Conservation (phyloP, 1,284 basidiomycete species). For the Moesziomyces globuligerus region DNA sequence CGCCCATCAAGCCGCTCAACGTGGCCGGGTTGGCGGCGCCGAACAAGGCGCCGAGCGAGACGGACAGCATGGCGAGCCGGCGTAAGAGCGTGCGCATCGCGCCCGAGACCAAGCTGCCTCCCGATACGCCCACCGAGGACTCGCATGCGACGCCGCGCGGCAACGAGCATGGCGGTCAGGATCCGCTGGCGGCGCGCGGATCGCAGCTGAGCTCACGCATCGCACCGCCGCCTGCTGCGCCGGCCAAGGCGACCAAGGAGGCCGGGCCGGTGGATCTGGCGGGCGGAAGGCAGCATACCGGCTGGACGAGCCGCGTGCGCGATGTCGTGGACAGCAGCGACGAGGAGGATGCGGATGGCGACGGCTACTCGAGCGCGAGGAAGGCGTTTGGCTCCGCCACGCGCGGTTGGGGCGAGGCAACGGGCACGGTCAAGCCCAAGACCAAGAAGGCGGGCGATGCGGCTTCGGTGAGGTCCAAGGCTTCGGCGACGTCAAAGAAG, state of each 20-base stretch:
- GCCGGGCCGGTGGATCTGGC: constrained; percentile 44
- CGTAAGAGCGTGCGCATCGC: constrained; percentile 65
- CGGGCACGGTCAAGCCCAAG: constrained; percentile 45
- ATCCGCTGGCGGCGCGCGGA: constrained; percentile 34
- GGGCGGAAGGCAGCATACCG: constrained; percentile 34
- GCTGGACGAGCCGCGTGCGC: constrained; percentile 61
- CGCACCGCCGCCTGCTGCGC: constrained; percentile 52
- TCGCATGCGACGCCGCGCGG: constrained; percentile 29
- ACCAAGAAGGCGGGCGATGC: constrained; percentile 33
- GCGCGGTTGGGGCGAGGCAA: constrained; percentile 55
- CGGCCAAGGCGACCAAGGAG: constrained; percentile 35
- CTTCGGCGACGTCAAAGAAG: constrained; percentile 24
- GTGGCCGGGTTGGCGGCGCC: constrained; percentile 9
- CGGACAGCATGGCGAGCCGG: constrained; percentile 34
- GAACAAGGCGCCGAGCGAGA: constrained; percentile 37
- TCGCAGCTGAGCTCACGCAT: constrained; percentile 47
- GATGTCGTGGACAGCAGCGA: constrained; percentile 48
- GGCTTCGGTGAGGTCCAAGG: constrained; percentile 35
- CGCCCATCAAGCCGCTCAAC: constrained; percentile 16
- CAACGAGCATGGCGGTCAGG: constrained; percentile 39
- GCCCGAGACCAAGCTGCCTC: constrained; percentile 59
- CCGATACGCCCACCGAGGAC: constrained; percentile 51
- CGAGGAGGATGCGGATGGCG: constrained; percentile 54
- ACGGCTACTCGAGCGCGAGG: constrained; percentile 56
- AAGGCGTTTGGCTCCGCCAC: constrained; percentile 60